phyloP scores from a whole-genome alignment of 371 early-diverging fungal species.

The Saksenaea vasiformis region DNA sequence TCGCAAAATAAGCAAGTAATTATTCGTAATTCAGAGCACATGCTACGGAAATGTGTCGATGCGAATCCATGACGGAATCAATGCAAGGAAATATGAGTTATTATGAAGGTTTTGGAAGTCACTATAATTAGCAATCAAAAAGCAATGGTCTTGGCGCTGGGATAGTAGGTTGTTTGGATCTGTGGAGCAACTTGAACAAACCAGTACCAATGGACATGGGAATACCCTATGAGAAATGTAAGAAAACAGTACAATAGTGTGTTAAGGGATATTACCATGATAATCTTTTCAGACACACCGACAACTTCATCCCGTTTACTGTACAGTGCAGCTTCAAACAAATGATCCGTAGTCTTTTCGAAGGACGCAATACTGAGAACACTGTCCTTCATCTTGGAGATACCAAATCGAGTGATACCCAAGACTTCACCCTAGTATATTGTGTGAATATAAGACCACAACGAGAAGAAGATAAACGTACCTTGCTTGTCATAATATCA shows the following conservation, averaged over 20 bases:
- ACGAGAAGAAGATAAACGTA: slow-evolving; percentile 16
- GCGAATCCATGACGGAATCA: background rate
- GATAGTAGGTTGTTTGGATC: slow-evolving; percentile 56
- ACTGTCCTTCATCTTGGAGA: slow-evolving; percentile 98
- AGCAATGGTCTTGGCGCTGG: slow-evolving; percentile 62
- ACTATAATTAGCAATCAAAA: slow-evolving; percentile 47
- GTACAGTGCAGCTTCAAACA: slow-evolving; percentile 97
- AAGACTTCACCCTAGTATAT: slow-evolving; percentile 87
- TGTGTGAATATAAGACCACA: background rate
- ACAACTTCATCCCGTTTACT: slow-evolving; percentile 91
- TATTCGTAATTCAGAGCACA: too few species aligned
- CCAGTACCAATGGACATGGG: slow-evolving; percentile 99
- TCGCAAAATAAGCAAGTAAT: too few species aligned
- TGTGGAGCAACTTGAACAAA: slow-evolving; percentile 85
- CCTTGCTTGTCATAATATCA: slow-evolving; percentile 98
- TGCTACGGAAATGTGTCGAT: too few species aligned
- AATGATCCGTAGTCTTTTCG: slow-evolving; percentile 99
- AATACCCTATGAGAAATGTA: slow-evolving; percentile 61
- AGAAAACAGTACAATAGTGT: background rate
- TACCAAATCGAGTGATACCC: slow-evolving; percentile 99
- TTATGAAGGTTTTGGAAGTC: background rate
- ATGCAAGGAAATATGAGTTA: slow-evolving; percentile 2
- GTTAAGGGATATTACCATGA: slow-evolving; percentile 65
- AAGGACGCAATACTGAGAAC: slow-evolving; percentile 99
- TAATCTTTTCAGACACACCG: slow-evolving; percentile 99